These are phyloP conservation scores for Monosporascus sp. DNA, from an alignment of 2,329 filamentous ascomycete species.

Conservation along the genomic window DNA sequence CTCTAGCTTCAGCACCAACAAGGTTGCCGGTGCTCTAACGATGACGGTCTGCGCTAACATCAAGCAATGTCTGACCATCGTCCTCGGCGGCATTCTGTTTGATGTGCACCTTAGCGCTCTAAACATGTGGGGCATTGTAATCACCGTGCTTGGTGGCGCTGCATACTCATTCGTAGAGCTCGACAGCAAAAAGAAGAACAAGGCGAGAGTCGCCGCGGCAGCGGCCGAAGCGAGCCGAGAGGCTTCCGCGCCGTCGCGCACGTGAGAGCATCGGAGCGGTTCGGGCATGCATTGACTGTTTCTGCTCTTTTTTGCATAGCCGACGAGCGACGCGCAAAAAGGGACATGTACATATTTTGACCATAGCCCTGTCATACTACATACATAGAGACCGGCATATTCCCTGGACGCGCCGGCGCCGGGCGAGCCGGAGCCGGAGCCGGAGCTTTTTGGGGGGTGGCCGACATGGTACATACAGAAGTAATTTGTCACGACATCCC, in stretches of 20 bases:
- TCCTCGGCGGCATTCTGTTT: slow-evolving; percentile 50
- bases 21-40: slow-evolving; percentile 51
- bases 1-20: slow-evolving; percentile 54
- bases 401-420: too few relatives aligned
- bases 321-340: too few relatives aligned
- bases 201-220: background rate
- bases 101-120: slow-evolving; percentile 43
- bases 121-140: slow-evolving; percentile 52
- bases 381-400: too few relatives aligned
- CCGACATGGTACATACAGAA: too few relatives aligned
- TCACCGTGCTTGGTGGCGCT: slow-evolving; percentile 51
- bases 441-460: too few relatives aligned
- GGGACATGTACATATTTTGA: too few relatives aligned
- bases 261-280: too few relatives aligned
- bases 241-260: background rate
- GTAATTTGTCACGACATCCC: too few relatives aligned
- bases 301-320: too few relatives aligned
- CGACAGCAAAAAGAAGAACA: slow-evolving; percentile 35
- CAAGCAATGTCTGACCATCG: slow-evolving; percentile 53
- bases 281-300: too few relatives aligned
- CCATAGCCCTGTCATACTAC: too few relatives aligned
- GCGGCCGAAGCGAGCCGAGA: background rate
- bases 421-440: too few relatives aligned
- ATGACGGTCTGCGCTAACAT: slow-evolving; percentile 57
- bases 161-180: slow-evolving; percentile 56